Base-by-base conservation (phyloP, 208 protist species). In the Endotrypanum monterogeii region DNA sequence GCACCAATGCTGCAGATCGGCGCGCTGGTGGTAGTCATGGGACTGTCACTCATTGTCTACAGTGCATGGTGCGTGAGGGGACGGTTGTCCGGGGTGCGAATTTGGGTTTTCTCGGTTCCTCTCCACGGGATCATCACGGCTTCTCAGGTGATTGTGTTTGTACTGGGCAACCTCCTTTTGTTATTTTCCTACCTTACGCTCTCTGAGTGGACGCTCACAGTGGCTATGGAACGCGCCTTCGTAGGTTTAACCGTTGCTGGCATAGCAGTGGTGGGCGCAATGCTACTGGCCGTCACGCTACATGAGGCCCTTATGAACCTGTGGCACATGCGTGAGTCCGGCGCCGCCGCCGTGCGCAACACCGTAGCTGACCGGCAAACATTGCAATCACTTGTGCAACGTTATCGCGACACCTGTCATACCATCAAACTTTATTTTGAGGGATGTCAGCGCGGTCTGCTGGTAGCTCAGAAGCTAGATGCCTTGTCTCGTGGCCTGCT, bases 381-480 rank as follows among this genome's bases (percentile, higher is more conserved):
- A n/a, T 65, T 82, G 1, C 46, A 62, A 50, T 32, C 77, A 20
- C 71, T 82, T 4, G 56, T 82, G 50, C 57, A 48, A 20, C 57
- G 69, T 44, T 82, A 82, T 61, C 7, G 25, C 16, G 67, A 68
- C 39, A 73, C 73, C 60, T 56, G 46, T 54, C 41, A 35, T 16
- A 71, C 67, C 39, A 71, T 67, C 48, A 51, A 74, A 46, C 66
- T 68, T 4, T 82, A 82, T 67, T 39, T 75, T 0, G 39, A 73
- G 11, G 71, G 66, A 39, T 82, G 77, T 44, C 71, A 82, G 4
- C 77, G 77, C 23, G 77, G 77, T 14, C 51, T 82, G 4, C 39
- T 44, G 32, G 67, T 72, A 39, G 71, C 77, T 20, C 71, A 77
- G 71, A 28, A 68, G 48, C 67, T 82, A 2, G 77, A 82, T 55